Evolutionary conservation across 176 grass and related monocot species (phyloP).

Genomic region (Guadua angustifolia): DNA sequence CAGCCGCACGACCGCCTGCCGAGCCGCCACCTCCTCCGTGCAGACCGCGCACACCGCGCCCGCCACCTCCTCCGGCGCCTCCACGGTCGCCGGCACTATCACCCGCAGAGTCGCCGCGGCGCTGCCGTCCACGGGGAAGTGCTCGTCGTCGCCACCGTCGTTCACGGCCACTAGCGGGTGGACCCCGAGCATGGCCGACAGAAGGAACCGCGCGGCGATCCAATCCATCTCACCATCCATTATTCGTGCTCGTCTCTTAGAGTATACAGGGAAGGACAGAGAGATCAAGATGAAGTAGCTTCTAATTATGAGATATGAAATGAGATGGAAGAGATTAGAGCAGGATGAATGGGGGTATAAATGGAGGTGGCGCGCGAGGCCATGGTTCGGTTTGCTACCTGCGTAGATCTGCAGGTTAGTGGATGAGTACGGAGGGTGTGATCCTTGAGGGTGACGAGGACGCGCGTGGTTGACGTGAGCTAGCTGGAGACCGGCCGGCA

Average conservation of each 20-base stretch:
- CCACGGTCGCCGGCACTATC: conserved; percentile 1
- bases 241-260: background rate
- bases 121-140: background rate
- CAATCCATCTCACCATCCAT: conserved; percentile 40
- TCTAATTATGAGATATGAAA: too few relatives aligned
- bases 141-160: conserved; percentile 16
- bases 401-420: background rate
- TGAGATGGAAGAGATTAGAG: background rate
- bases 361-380: background rate
- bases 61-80: conserved; percentile 3
- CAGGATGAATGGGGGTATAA: background rate
- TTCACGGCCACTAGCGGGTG: conserved; percentile 30
- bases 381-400: too few relatives aligned
- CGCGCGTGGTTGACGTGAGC: background rate
- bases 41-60: conserved; percentile 31
- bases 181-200: conserved; percentile 20
- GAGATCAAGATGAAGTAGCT: background rate
- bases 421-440: background rate
- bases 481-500: background rate
- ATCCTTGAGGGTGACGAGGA: background rate
- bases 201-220: conserved; percentile 41
- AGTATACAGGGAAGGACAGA: background rate
- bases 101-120: background rate
- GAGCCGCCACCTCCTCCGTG: conserved; percentile 26
- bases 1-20: conserved; percentile 24